Evolutionary conservation across 192 early-diverging fungal species (phyloP).

Genomic region (Coemansia sp.): DNA sequence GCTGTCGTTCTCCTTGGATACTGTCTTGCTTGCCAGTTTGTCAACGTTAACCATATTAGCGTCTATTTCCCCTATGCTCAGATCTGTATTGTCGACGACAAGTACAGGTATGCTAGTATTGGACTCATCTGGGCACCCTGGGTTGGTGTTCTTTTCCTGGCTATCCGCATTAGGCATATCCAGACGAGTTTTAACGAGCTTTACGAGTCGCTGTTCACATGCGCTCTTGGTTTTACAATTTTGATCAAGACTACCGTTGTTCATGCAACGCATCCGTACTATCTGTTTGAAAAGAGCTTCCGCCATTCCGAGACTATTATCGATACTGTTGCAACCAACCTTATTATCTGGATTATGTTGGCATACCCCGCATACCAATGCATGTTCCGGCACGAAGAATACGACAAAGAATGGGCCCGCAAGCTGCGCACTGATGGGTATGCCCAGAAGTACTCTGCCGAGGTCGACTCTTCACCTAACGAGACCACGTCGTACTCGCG

Average conservation of each 20-base stretch:
- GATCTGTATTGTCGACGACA: slow-evolving; percentile 19
- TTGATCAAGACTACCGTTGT: slow-evolving; percentile 27
- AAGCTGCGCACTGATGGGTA: slow-evolving; percentile 24
- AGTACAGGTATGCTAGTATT: slow-evolving; percentile 22
- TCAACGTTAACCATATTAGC: slow-evolving; percentile 5
- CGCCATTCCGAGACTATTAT: slow-evolving; percentile 16
- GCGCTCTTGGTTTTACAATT: slow-evolving; percentile 13
- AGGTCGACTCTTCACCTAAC: not conserved
- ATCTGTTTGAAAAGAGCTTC: slow-evolving; percentile 14
- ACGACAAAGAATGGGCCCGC: slow-evolving; percentile 24
- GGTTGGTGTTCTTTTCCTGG: slow-evolving; percentile 3
- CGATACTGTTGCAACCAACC: slow-evolving; percentile 8
- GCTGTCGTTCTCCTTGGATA: slow-evolving; percentile 8
- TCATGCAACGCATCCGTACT: slow-evolving; percentile 24
- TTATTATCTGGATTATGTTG: slow-evolving; percentile 24
- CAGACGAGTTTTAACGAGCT: slow-evolving; percentile 20
- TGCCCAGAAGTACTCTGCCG: slow-evolving; percentile 13
- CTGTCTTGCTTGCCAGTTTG: slow-evolving; percentile 25
- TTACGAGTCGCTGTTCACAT: slow-evolving; percentile 7
- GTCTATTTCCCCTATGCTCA: slow-evolving; percentile 12
- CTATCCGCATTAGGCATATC: slow-evolving; percentile 20
- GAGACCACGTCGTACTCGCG: slow-evolving; percentile 14
- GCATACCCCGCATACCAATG: slow-evolving; percentile 22
- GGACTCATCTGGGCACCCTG: slow-evolving; percentile 32
- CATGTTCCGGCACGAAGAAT: slow-evolving; percentile 13